Conservation (phyloP, 2,329 filamentous ascomycete species). For the Boeremia lycopersici region DNA sequence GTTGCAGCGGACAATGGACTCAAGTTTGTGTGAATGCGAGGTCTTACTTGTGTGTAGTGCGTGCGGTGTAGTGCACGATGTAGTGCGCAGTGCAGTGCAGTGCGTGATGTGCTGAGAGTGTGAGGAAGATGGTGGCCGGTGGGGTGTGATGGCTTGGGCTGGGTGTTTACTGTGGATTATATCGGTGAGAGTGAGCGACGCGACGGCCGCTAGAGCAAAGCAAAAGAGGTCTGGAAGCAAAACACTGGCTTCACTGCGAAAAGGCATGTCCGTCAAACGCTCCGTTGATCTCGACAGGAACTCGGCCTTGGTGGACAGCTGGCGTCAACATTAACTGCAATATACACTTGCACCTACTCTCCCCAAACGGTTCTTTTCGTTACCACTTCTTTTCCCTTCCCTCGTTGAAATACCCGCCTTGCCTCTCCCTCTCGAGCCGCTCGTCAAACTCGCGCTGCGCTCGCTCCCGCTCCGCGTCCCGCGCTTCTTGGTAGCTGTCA, state of each 20-base stretch:
- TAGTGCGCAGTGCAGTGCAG: too few species aligned
- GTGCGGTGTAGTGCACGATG: too few species aligned
- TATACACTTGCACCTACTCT: background rate
- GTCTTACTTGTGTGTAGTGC: too few species aligned
- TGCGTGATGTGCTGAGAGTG: too few species aligned
- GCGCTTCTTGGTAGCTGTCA: slow-evolving; percentile 55
- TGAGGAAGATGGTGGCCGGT: too few species aligned
- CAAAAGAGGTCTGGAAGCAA: too few species aligned
- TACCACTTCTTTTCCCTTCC: slow-evolving; percentile 42
- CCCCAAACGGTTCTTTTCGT: background rate
- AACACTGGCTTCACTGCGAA: background rate
- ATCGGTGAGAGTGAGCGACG: too few species aligned
- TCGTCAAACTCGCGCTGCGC: slow-evolving; percentile 59
- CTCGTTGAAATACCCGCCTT: slow-evolving; percentile 51
- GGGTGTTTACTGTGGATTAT: too few species aligned
- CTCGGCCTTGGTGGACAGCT: background rate
- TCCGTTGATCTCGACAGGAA: background rate
- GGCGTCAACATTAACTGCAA: background rate
- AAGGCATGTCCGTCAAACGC: background rate
- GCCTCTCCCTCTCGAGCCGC: slow-evolving; percentile 55
- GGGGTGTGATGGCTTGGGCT: too few species aligned
- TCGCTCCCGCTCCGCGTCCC: slow-evolving; percentile 50
- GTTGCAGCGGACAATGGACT: too few species aligned
- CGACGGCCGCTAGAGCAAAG: too few species aligned
- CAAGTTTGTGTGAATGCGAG: too few species aligned